Conservation (phyloP, 768 basidiomycete species). For the Mycena vulgaris region DNA sequence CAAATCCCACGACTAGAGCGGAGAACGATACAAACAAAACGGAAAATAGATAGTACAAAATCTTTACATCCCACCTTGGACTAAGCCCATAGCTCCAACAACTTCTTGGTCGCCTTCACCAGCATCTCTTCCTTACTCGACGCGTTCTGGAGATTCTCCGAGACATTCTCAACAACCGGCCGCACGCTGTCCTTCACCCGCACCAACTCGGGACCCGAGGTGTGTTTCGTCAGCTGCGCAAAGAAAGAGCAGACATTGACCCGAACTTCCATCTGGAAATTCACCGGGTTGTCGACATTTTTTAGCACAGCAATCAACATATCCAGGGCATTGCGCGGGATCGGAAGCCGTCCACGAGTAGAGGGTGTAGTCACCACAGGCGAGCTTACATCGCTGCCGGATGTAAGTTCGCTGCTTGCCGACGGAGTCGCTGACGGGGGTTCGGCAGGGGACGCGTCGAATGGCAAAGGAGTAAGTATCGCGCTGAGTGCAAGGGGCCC, state of each 20-base stretch:
- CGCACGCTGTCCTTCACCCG: constrained; percentile 66
- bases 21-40: too few species aligned
- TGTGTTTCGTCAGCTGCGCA: constrained; percentile 71
- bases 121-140: constrained; percentile 55
- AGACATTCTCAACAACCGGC: constrained; percentile 68
- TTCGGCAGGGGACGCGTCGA: constrained; percentile 53
- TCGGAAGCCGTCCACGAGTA: constrained; percentile 54
- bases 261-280: constrained; percentile 83
- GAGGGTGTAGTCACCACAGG: constrained; percentile 64
- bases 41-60: background rate
- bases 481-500: constrained; percentile 76
- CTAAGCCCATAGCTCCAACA: constrained; percentile 60
- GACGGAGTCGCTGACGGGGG: constrained; percentile 57
- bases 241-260: constrained; percentile 84
- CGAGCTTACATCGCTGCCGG: constrained; percentile 57
- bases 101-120: constrained; percentile 54
- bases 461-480: constrained; percentile 65
- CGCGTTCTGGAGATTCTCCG: constrained; percentile 50
- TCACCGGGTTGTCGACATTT: constrained; percentile 67
- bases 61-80: background rate
- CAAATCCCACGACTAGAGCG: too few species aligned
- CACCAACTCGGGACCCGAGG: constrained; percentile 62
- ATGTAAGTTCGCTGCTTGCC: constrained; percentile 50
- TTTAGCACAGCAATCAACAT: constrained; percentile 76
- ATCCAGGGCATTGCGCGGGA: constrained; percentile 74